Base-by-base conservation (phyloP, 257 asterid genomes). In the Lantana camara region DNA sequence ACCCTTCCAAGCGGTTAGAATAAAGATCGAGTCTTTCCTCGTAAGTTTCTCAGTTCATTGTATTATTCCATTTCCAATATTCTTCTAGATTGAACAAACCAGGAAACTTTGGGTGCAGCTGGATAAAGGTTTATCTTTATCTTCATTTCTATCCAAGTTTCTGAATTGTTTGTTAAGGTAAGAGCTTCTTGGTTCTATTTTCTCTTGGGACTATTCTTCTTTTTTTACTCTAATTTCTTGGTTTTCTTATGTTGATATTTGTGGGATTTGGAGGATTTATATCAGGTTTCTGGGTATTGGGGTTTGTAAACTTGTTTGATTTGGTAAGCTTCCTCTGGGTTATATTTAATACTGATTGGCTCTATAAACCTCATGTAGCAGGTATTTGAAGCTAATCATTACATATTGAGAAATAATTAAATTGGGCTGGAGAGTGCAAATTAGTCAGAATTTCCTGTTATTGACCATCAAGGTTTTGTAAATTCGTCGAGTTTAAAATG, bases 401-500 rank as follows among this genome's bases (percentile, higher is more conserved):
- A 42, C n/a, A n/a, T n/a, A n/a, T n/a, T 42, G 42, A 13, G 61
- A 54, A 50, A 53, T 30, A 34, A 49, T 44, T 62, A 73, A 32
- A 34, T 64, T 60, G 45, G 67, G 45, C 30, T 42, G 57, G 42
- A 13, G 42, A 27, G 45, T 32, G 21, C 62, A 66, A 63, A 53
- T 54, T 51, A 32, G 76, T 60, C 70, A 27, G 12, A 41, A 60
- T 45, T 50, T 44, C 73, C 24, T 15, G 41, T 37, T 70, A 30
- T 55, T 46, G 66, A 60, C 12, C 24, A 15, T 24, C 69, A 66
- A 72, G 59, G 37, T 65, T 64, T 53, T 11, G 71, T 30, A 75
- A 64, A 45, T 24, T 78, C 59, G 71, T 64, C 68, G 73, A 69
- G 51, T 55, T 78, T 16, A 72, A 13, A 5, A 90, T 90, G 97